phyloP scores from a whole-genome alignment of 208 protist genomes.

The Crithidia thermophila region DNA sequence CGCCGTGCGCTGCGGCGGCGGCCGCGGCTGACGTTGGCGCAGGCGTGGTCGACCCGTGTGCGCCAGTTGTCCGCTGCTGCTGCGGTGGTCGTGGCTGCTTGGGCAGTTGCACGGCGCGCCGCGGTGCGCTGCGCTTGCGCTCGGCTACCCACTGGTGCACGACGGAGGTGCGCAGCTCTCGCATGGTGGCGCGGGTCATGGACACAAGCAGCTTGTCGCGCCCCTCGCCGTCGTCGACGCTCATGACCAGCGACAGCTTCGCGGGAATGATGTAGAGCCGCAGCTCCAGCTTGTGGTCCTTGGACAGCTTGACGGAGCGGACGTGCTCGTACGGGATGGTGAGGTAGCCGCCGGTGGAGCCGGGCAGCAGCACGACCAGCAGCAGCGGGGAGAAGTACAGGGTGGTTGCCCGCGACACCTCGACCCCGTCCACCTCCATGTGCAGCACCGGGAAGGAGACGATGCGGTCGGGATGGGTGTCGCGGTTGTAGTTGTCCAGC shows the following conservation, averaged over 20 bases:
- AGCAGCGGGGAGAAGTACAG: slow-evolving; percentile 84
- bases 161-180: slow-evolving; percentile 42
- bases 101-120: slow-evolving; percentile 3
- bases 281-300: slow-evolving; percentile 70
- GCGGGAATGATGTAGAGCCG: slow-evolving; percentile 70
- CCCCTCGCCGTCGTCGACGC: slow-evolving; percentile 26
- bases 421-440: slow-evolving; percentile 53
- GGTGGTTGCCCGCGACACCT: slow-evolving; percentile 68
- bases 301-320: slow-evolving; percentile 79
- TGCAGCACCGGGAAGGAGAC: slow-evolving; percentile 57
- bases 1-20: neutral
- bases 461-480: slow-evolving; percentile 34
- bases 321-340: slow-evolving; percentile 89
- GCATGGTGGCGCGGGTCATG: slow-evolving; percentile 71
- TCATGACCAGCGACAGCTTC: slow-evolving; percentile 66
- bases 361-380: slow-evolving; percentile 69
- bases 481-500: slow-evolving; percentile 74
- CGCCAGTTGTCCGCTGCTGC: neutral
- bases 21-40: neutral
- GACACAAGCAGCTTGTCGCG: slow-evolving; percentile 68
- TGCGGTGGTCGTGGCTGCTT: neutral
- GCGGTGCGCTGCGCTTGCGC: slow-evolving; percentile 68
- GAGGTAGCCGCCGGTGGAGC: slow-evolving; percentile 62
- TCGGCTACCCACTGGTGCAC: slow-evolving; percentile 84
- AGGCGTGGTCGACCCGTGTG: neutral